phyloP scores from a whole-genome alignment of 176 grass and related monocot genomes.

The Pharus latifolius region DNA sequence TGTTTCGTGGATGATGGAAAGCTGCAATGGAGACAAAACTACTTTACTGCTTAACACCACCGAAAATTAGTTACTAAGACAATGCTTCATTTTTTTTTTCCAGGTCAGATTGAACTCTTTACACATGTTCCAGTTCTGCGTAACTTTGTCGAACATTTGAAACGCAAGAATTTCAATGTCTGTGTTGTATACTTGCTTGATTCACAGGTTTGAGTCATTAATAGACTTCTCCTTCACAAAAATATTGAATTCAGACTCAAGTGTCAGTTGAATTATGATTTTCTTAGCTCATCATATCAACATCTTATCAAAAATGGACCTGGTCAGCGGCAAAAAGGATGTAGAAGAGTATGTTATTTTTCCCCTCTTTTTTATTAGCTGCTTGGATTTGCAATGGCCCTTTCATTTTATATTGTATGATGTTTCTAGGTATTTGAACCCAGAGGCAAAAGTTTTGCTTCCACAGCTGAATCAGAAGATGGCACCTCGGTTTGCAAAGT shows the following conservation, averaged over 20 bases:
- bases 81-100: constrained; percentile 22
- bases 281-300: constrained; percentile 69
- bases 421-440: constrained; percentile 68
- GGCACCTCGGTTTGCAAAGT: constrained; percentile 76
- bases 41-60: neutral
- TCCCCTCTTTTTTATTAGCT: neutral
- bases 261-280: constrained; percentile 14
- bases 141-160: constrained; percentile 83
- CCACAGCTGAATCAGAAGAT: constrained; percentile 88
- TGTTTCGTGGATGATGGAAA: neutral
- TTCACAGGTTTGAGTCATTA: constrained; percentile 66
- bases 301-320: constrained; percentile 97
- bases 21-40: no score
- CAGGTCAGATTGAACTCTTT: constrained; percentile 99
- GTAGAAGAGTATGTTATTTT: constrained; percentile 61
- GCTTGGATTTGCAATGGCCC: neutral
- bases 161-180: constrained; percentile 80
- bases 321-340: constrained; percentile 80
- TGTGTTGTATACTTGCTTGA: constrained; percentile 90
- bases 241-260: neutral
- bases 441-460: constrained; percentile 64
- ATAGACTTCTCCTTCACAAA: neutral
- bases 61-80: neutral
- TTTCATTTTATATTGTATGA: neutral
- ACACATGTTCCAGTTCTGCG: constrained; percentile 83